phyloP scores from a whole-genome alignment of 139 green algal species.

The Monoraphidium neglectum region DNA sequence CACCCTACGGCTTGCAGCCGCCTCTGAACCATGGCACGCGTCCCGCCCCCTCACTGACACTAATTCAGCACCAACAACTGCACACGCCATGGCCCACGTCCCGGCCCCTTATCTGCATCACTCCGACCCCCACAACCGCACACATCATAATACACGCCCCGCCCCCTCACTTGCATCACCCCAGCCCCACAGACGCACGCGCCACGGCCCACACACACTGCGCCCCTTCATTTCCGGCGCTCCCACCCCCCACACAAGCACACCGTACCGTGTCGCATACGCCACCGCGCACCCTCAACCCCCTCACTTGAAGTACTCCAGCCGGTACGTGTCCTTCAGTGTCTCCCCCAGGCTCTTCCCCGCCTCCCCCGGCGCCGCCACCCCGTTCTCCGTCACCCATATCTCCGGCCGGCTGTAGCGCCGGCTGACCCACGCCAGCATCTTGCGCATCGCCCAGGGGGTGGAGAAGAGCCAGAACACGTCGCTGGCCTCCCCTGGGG shows the following conservation, averaged over 20 bases:
- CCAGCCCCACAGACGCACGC: neutral
- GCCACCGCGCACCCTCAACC: neutral
- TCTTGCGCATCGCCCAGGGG: constrained; percentile 37
- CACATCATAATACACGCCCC: too few species aligned
- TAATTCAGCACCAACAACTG: too few species aligned
- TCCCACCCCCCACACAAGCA: neutral
- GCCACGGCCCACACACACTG: too few species aligned
- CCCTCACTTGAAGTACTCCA: constrained; percentile 38
- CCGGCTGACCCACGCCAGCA: constrained; percentile 34
- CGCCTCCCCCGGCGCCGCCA: constrained; percentile 13
- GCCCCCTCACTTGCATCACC: neutral
- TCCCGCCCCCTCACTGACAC: too few species aligned
- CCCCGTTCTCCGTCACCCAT: constrained; percentile 43
- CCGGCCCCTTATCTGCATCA: too few species aligned
- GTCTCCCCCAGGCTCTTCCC: constrained; percentile 3
- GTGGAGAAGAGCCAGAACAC: constrained; percentile 43
- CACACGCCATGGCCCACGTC: too few species aligned
- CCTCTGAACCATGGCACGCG: too few species aligned
- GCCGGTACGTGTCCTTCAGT: constrained; percentile 33
- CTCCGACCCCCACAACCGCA: too few species aligned
- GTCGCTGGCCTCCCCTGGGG: constrained; percentile 16
- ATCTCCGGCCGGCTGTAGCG: constrained; percentile 45
- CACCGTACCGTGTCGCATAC: neutral
- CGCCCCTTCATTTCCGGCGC: too few species aligned
- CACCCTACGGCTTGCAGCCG: too few species aligned